phyloP scores from a whole-genome alignment of 805 yeast species.

The Ogataea corticis region DNA sequence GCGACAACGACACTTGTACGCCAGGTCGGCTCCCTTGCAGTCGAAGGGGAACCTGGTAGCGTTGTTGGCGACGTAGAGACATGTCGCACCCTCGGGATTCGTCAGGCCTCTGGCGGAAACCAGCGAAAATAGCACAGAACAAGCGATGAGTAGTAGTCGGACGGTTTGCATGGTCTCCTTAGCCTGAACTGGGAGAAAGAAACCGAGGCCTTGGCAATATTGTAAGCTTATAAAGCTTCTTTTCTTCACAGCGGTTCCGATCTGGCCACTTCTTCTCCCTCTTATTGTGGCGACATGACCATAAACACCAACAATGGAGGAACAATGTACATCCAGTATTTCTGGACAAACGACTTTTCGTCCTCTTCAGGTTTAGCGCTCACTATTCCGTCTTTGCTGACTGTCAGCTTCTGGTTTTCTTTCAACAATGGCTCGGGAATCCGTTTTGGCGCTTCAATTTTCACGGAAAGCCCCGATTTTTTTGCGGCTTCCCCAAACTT shows the following conservation, averaged over 20 bases:
- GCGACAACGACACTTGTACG: slow-evolving; percentile 37
- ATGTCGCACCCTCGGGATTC: slow-evolving; percentile 39
- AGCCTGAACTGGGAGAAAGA: too few relatives aligned
- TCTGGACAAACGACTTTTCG: slow-evolving; percentile 52
- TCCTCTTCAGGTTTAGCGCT: slow-evolving; percentile 10
- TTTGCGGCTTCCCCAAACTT: not conserved
- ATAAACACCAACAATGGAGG: slow-evolving; percentile 46
- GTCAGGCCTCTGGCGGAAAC: slow-evolving; percentile 32
- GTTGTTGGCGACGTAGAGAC: slow-evolving; percentile 36
- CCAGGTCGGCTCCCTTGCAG: slow-evolving; percentile 35
- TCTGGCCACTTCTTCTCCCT: slow-evolving; percentile 2
- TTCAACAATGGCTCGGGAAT: slow-evolving; percentile 15
- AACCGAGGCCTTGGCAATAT: too few relatives aligned
- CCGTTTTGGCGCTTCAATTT: slow-evolving; percentile 5
- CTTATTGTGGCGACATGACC: slow-evolving; percentile 25
- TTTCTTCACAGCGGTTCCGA: slow-evolving; percentile 2
- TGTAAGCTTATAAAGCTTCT: not conserved
- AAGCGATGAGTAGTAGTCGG: not conserved
- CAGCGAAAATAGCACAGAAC: not conserved
- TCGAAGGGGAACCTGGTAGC: slow-evolving; percentile 35
- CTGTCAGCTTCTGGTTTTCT: slow-evolving; percentile 7
- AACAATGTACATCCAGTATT: slow-evolving; percentile 62
- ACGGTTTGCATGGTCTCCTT: too few relatives aligned
- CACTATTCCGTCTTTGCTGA: slow-evolving; percentile 14
- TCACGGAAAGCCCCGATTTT: slow-evolving; percentile 4